Conservation (phyloP, 2,329 filamentous ascomycete species). For the Phaeomoniella chlamydospora region DNA sequence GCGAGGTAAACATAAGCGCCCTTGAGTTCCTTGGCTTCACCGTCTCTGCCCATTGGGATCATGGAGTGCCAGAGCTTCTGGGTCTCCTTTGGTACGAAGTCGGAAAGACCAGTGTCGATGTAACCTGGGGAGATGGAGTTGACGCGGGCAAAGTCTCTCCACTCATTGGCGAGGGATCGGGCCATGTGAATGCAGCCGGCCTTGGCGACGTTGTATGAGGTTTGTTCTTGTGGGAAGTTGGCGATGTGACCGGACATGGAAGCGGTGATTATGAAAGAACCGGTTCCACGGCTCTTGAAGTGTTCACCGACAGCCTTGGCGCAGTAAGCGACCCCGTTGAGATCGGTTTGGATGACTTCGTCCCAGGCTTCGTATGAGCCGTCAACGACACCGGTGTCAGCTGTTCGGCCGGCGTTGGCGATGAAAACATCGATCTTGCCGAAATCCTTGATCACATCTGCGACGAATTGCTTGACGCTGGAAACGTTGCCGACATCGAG, state of each 20-base stretch:
- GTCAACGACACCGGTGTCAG: conserved; percentile 54
- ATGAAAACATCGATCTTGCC: conserved; percentile 54
- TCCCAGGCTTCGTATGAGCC: conserved; percentile 58
- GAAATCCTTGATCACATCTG: conserved; percentile 52
- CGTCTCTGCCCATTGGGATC: conserved; percentile 47
- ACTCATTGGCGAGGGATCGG: conserved; percentile 52
- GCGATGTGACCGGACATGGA: conserved; percentile 43
- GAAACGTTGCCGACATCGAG: conserved; percentile 44
- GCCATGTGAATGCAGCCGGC: conserved; percentile 53
- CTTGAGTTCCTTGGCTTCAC: conserved; percentile 52
- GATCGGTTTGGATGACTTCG: conserved; percentile 69
- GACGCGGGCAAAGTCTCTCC: conserved; percentile 54
- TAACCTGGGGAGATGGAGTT: conserved; percentile 56
- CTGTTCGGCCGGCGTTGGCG: conserved; percentile 57
- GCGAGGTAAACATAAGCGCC: conserved; percentile 67
- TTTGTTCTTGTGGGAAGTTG: conserved; percentile 45
- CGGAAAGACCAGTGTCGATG: conserved; percentile 52
- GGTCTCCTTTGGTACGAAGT: conserved; percentile 44
- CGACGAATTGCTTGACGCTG: conserved; percentile 41
- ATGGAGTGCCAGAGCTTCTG: conserved; percentile 45
- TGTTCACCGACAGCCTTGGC: conserved; percentile 78
- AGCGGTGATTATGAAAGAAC: conserved; percentile 53
- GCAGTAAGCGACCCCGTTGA: conserved; percentile 75
- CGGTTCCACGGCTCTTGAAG: conserved; percentile 51
- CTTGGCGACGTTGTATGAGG: conserved; percentile 51